Evolutionary conservation across 2,329 filamentous ascomycete genomes (phyloP).

Genomic region (Saccharata proteae): DNA sequence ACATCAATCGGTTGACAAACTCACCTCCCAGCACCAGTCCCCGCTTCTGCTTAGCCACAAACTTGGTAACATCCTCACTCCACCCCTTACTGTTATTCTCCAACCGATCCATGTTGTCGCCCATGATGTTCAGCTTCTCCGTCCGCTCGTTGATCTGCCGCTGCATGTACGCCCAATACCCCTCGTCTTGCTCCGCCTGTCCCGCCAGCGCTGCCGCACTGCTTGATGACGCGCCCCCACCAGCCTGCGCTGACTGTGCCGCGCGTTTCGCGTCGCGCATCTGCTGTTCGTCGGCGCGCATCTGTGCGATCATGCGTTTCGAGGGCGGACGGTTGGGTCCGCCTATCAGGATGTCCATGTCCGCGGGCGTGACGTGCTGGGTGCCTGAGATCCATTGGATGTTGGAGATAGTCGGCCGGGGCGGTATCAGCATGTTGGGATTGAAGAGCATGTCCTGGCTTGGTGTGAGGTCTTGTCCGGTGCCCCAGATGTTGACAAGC

Average conservation of each 20-base stretch:
- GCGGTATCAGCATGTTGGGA: slow-evolving; percentile 57
- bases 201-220: slow-evolving; percentile 8
- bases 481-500: slow-evolving; percentile 74
- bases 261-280: slow-evolving; percentile 23
- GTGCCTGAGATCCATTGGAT: slow-evolving; percentile 95
- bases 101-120: slow-evolving; percentile 72
- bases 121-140: slow-evolving; percentile 71
- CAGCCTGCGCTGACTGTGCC: slow-evolving; percentile 23
- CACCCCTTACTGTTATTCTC: slow-evolving; percentile 72
- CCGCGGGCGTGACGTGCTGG: slow-evolving; percentile 73
- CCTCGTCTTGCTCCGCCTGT: slow-evolving; percentile 32
- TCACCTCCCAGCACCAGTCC: slow-evolving; percentile 62
- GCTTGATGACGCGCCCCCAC: slow-evolving; percentile 11
- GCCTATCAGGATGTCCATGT: slow-evolving; percentile 83
- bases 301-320: slow-evolving; percentile 75
- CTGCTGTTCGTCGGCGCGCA: slow-evolving; percentile 60
- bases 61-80: slow-evolving; percentile 82
- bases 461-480: slow-evolving; percentile 35
- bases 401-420: slow-evolving; percentile 86
- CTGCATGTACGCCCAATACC: slow-evolving; percentile 67
- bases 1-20: no score
- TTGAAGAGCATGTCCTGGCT: slow-evolving; percentile 66
- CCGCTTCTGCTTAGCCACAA: slow-evolving; percentile 74
- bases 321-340: slow-evolving; percentile 79
- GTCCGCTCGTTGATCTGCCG: slow-evolving; percentile 83